These are phyloP conservation scores for Dictyostelium citrinum DNA, from an alignment of 78 protist genomes.

Conservation along the genomic window DNA sequence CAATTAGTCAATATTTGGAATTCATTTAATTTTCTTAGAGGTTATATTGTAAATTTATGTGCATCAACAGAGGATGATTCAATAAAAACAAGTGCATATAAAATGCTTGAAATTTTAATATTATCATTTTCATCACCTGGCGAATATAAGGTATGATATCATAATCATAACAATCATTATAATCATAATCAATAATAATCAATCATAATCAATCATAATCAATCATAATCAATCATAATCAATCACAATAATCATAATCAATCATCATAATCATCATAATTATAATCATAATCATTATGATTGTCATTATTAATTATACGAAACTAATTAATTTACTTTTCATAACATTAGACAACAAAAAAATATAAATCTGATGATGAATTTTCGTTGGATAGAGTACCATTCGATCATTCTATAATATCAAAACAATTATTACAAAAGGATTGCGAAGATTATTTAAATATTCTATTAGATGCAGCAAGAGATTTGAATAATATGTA, in stretches of 20 bases:
- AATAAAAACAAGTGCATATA: not conserved
- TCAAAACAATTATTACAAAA: not conserved
- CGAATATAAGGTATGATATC: slow-evolving; percentile 14
- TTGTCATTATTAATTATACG: not conserved
- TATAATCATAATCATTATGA: too few species aligned
- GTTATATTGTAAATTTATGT: not conserved
- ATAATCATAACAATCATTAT: too few species aligned
- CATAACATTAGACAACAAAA: not conserved
- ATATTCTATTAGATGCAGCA: slow-evolving; percentile 12
- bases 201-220: too few species aligned
- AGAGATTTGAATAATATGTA: slow-evolving; percentile 21
- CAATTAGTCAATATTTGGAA: slow-evolving; percentile 15
- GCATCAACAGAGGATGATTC: slow-evolving; percentile 19
- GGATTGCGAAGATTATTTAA: slow-evolving; percentile 18
- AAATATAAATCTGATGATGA: slow-evolving; percentile 45
- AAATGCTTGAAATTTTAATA: slow-evolving; percentile 29
- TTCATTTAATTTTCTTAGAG: slow-evolving; percentile 24
- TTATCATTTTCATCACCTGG: slow-evolving; percentile 36
- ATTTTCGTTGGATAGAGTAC: slow-evolving; percentile 51
- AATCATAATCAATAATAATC: too few species aligned
- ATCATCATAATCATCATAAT: not conserved
- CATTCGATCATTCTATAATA: slow-evolving; percentile 1
- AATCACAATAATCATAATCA: too few species aligned
- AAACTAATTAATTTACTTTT: not conserved
- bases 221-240: too few species aligned